Evolutionary conservation across 2,329 filamentous ascomycete genomes (phyloP).

Genomic region (Aplosporella prunicola): DNA sequence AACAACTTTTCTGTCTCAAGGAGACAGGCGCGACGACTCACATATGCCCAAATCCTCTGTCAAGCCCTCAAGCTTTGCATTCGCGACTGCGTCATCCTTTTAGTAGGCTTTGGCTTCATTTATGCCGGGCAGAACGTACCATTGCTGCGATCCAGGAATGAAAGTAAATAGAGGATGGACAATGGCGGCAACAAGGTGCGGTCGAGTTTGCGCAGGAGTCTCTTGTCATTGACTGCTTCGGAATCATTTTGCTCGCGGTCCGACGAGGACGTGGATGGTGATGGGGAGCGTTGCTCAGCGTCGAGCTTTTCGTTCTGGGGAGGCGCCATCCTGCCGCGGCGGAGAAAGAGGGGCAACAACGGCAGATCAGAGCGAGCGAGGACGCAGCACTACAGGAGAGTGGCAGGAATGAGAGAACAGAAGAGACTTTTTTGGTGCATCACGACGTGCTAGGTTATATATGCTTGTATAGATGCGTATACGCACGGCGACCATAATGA

Average conservation of each 20-base stretch:
- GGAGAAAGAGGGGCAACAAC: too few relatives aligned
- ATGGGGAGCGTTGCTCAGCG: not conserved
- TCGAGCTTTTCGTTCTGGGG: not conserved
- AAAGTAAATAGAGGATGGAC: constrained; percentile 32
- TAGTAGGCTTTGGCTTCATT: not conserved
- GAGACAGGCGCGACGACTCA: constrained; percentile 6
- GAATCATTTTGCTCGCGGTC: constrained; percentile 13
- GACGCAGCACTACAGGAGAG: too few relatives aligned
- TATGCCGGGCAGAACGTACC: constrained; percentile 13
- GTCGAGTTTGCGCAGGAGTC: constrained; percentile 49
- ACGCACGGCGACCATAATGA: too few relatives aligned
- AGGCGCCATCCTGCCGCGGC: not conserved
- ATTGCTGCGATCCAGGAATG: constrained; percentile 30
- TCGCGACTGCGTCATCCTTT: constrained; percentile 25
- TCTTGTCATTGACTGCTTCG: constrained; percentile 44
- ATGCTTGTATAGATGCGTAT: too few relatives aligned
- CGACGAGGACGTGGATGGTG: not conserved
- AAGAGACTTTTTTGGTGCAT: too few relatives aligned
- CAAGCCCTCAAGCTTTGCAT: constrained; percentile 35
- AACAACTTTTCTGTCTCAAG: constrained; percentile 22
- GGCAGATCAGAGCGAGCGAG: too few relatives aligned
- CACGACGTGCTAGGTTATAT: too few relatives aligned
- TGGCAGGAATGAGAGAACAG: too few relatives aligned
- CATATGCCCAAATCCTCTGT: constrained; percentile 23
- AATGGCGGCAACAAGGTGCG: constrained; percentile 34